Percentiles rank a stretch among this genome's conserved stretches.
Conservation (phyloP, 805 yeast genomes). For the Candida suzukii region DNA sequence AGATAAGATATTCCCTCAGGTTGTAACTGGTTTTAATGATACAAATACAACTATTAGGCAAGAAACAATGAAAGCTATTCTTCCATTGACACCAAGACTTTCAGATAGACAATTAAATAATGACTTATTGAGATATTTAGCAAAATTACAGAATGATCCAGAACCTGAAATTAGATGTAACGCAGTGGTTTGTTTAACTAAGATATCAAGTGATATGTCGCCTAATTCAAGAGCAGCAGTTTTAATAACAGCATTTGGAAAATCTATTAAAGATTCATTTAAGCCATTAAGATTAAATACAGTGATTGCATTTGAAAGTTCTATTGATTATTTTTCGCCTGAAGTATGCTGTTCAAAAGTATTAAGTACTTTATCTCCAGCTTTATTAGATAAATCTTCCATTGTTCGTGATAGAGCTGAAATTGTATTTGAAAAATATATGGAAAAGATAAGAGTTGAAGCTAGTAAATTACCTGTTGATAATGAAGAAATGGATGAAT, state of each 20-base stretch:
- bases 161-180: constrained; percentile 72
- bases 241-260: constrained; percentile 77
- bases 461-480: constrained; percentile 29
- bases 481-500: constrained; percentile 4
- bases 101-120: constrained; percentile 79
- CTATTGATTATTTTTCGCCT: constrained; percentile 61
- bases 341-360: constrained; percentile 74
- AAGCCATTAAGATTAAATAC: constrained; percentile 73
- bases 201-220: constrained; percentile 55
- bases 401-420: constrained; percentile 71
- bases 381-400: constrained; percentile 66
- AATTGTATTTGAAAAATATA: constrained; percentile 54
- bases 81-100: constrained; percentile 52
- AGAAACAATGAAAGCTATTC: constrained; percentile 63
- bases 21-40: constrained; percentile 81
- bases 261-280: constrained; percentile 75
- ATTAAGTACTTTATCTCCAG: constrained; percentile 78
- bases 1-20: constrained; percentile 57
- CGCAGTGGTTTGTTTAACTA: constrained; percentile 62
- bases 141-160: constrained; percentile 74
- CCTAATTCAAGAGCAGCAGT: constrained; percentile 58
- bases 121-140: constrained; percentile 72
- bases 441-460: constrained; percentile 44
- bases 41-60: constrained; percentile 75
- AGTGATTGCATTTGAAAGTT: constrained; percentile 59